Evolutionary conservation across 108 stramenopile species (phyloP).

Genomic region (Cyclotella cryptica): DNA sequence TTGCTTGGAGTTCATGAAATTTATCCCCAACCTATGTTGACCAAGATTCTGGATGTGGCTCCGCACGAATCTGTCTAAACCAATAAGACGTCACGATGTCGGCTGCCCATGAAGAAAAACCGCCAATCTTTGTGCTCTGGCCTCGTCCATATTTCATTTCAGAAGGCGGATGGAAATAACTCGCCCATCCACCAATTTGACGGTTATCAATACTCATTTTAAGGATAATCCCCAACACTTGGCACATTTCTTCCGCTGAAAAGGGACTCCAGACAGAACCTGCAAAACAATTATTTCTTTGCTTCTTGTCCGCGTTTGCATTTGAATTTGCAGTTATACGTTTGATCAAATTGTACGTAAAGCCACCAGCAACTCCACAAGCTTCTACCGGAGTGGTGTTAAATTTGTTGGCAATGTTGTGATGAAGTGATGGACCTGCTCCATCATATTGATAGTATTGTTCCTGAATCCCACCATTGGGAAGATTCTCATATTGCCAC

Average conservation of each 20-base stretch:
- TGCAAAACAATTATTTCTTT: slow-evolving; percentile 1
- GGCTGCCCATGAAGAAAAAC: background rate
- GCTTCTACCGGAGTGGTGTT: background rate
- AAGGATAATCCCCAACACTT: background rate
- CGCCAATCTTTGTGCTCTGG: background rate
- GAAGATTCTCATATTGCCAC: background rate
- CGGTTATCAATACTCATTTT: slow-evolving; percentile 27
- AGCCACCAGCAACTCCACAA: slow-evolving; percentile 6
- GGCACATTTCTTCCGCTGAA: slow-evolving; percentile 3
- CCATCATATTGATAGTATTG: background rate
- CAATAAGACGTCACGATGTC: background rate
- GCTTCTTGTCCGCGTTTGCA: background rate
- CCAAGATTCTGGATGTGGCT: background rate
- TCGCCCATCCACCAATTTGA: slow-evolving; percentile 1
- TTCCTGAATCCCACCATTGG: background rate
- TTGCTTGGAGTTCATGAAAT: slow-evolving; percentile 9
- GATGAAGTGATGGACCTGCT: background rate
- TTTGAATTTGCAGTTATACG: slow-evolving; percentile 9
- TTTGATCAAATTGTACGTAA: slow-evolving; percentile 6
- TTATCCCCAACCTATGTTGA: slow-evolving; percentile 7
- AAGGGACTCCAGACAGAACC: slow-evolving; percentile 10
- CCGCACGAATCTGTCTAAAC: slow-evolving; percentile 13
- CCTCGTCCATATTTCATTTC: background rate
- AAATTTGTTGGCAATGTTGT: background rate
- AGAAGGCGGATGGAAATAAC: slow-evolving; percentile 9